Evolutionary conservation across 208 protist genomes (phyloP).

Genomic region (Balamuthia mandrillaris): DNA sequence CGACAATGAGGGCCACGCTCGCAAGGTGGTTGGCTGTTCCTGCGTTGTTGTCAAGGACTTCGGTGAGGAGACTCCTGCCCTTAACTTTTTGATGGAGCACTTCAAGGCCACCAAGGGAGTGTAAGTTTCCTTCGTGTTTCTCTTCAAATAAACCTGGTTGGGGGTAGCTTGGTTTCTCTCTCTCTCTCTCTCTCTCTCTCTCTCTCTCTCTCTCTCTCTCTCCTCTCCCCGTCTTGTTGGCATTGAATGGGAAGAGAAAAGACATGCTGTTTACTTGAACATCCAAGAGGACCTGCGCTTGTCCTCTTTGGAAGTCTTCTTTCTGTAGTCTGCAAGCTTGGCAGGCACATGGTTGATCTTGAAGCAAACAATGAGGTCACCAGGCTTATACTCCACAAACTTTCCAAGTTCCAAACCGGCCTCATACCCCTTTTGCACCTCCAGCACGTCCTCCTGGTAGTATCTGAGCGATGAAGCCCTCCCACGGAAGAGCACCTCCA

Average conservation of each 20-base stretch:
- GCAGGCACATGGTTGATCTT: constrained; percentile 35
- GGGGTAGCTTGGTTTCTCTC: background rate
- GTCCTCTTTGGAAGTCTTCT: background rate
- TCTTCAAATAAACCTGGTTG: background rate
- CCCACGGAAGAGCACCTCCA: constrained; percentile 5
- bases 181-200: background rate
- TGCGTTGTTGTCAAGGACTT: constrained; percentile 70
- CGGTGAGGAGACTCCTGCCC: constrained; percentile 70
- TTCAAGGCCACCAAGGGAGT: constrained; percentile 54
- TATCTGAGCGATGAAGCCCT: constrained; percentile 41
- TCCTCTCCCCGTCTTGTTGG: background rate
- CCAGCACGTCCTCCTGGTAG: constrained; percentile 65
- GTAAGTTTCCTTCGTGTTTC: background rate
- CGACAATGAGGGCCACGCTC: constrained; percentile 75
- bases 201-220: background rate
- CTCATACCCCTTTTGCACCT: constrained; percentile 56
- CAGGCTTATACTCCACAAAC: constrained; percentile 35
- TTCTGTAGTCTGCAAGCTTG: constrained; percentile 20
- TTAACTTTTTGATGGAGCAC: constrained; percentile 66
- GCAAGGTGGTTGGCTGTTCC: constrained; percentile 79
- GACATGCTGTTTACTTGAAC: background rate
- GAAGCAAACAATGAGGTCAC: constrained; percentile 49
- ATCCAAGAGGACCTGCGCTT: background rate
- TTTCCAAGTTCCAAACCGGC: constrained; percentile 58
- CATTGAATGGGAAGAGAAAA: background rate